These are phyloP conservation scores for Mycena venus DNA, from an alignment of 768 basidiomycete genomes.

Conservation along the genomic window DNA sequence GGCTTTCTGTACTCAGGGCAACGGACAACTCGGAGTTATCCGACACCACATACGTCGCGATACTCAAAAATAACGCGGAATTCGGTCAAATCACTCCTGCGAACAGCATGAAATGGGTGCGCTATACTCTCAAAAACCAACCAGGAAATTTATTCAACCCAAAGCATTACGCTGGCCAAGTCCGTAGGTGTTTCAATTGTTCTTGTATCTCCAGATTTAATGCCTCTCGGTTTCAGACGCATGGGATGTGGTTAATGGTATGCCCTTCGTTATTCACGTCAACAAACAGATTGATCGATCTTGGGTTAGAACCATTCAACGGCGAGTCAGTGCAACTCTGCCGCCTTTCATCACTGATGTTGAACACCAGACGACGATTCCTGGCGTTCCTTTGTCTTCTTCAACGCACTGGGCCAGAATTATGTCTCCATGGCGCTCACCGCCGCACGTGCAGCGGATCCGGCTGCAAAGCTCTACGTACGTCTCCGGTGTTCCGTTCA, in stretches of 20 bases:
- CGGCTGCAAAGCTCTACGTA: conserved; percentile 57
- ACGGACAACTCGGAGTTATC: conserved; percentile 61
- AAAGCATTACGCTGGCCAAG: conserved; percentile 64
- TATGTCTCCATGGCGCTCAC: conserved; percentile 59
- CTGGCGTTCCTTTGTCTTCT: conserved; percentile 58
- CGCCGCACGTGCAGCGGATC: conserved; percentile 59
- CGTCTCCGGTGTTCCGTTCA: neutral
- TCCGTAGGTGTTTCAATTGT: conserved; percentile 45
- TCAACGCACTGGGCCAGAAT: conserved; percentile 47
- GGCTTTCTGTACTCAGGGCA: conserved; percentile 36
- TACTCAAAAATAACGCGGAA: conserved; percentile 47
- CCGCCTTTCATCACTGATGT: neutral
- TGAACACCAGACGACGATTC: conserved; percentile 57
- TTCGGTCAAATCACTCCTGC: conserved; percentile 60
- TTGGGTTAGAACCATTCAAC: conserved; percentile 55
- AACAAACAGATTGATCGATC: no score
- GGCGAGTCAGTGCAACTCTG: neutral
- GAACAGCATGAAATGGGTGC: conserved; percentile 69
- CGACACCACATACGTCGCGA: conserved; percentile 52
- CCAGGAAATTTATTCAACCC: no score
- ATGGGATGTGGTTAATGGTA: conserved; percentile 57
- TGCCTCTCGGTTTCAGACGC: neutral
- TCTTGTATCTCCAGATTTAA: no score
- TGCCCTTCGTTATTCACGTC: neutral
- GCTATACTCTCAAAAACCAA: neutral